Evolutionary conservation across 352 stramenopile genomes (phyloP).

Genomic region (Phytophthora pseudosyringae): DNA sequence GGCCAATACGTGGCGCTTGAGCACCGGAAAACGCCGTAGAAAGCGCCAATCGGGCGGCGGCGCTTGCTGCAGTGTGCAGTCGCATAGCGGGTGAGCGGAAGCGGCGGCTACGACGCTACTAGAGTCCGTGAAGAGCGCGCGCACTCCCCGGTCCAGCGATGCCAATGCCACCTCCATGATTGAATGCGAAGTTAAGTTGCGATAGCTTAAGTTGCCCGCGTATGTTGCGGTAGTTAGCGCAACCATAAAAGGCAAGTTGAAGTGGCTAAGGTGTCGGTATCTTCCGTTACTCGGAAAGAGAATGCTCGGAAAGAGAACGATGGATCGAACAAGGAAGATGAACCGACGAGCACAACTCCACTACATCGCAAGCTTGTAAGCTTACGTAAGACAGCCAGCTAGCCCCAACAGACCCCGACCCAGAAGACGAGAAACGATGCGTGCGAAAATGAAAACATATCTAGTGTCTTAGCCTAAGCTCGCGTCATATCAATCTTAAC

Average conservation of each 20-base stretch:
- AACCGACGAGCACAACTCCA: too few species aligned
- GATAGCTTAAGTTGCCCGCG: not conserved
- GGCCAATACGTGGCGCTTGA: constrained; percentile 53
- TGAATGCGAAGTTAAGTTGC: constrained; percentile 4
- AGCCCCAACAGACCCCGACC: too few species aligned
- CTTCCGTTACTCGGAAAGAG: too few species aligned
- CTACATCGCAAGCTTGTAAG: too few species aligned
- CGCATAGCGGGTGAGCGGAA: constrained; percentile 44
- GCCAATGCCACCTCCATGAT: constrained; percentile 42
- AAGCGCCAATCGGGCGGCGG: constrained; percentile 36
- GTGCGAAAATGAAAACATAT: constrained; percentile 44
- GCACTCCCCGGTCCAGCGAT: constrained; percentile 48
- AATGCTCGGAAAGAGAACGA: too few species aligned
- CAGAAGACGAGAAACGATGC: not conserved
- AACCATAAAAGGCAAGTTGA: constrained; percentile 21
- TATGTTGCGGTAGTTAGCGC: constrained; percentile 5
- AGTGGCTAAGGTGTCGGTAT: not conserved
- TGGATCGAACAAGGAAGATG: too few species aligned
- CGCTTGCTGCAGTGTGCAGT: constrained; percentile 33
- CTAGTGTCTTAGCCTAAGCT: constrained; percentile 44
- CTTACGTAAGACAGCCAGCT: too few species aligned
- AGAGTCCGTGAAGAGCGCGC: constrained; percentile 47
- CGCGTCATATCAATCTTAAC: constrained; percentile 32
- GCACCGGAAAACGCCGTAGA: constrained; percentile 48
- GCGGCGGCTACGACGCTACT: not conserved